phyloP scores from a whole-genome alignment of 202 grass and related monocot genomes.

The Sporobolus alterniflorus region DNA sequence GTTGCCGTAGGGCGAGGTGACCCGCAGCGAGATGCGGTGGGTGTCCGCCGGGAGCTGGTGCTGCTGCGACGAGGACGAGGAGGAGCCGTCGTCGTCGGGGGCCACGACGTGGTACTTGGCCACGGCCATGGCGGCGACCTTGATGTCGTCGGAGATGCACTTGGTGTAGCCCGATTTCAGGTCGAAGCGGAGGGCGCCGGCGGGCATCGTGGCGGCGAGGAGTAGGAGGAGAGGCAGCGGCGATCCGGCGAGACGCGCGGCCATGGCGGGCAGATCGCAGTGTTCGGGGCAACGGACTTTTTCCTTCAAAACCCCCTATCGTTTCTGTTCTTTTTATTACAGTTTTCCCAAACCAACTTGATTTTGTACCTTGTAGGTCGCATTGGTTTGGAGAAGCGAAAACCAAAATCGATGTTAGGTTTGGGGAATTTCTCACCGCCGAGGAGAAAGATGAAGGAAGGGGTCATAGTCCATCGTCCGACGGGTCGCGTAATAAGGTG shows the following conservation, averaged over 20 bases:
- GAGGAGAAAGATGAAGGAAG: too few relatives aligned
- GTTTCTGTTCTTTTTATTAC: background rate
- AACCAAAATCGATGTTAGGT: too few relatives aligned
- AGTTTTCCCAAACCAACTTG: too few relatives aligned
- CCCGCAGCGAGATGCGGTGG: constrained; percentile 68
- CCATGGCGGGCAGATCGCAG: constrained; percentile 30
- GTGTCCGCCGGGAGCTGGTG: constrained; percentile 50
- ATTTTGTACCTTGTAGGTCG: too few relatives aligned
- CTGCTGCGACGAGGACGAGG: background rate
- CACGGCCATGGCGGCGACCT: constrained; percentile 68
- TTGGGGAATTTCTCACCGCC: too few relatives aligned
- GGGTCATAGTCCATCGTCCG: too few relatives aligned
- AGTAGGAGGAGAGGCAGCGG: background rate
- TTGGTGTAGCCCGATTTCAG: constrained; percentile 67
- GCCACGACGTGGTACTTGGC: constrained; percentile 72
- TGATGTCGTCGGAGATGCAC: constrained; percentile 89
- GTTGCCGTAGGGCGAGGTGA: constrained; percentile 73
- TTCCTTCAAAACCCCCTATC: background rate
- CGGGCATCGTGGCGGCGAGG: background rate
- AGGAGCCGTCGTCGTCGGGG: constrained; percentile 28
- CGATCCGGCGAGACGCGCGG: background rate
- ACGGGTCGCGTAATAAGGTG: too few relatives aligned
- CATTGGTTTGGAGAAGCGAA: too few relatives aligned
- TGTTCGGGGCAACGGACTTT: background rate
- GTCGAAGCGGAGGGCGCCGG: constrained; percentile 58